A percentile compares a stretch with the other conserved stretches of the same genome.
Evolutionary conservation across 2,329 filamentous ascomycete species (phyloP).

Genomic region (Hypomyces perniciosus): DNA sequence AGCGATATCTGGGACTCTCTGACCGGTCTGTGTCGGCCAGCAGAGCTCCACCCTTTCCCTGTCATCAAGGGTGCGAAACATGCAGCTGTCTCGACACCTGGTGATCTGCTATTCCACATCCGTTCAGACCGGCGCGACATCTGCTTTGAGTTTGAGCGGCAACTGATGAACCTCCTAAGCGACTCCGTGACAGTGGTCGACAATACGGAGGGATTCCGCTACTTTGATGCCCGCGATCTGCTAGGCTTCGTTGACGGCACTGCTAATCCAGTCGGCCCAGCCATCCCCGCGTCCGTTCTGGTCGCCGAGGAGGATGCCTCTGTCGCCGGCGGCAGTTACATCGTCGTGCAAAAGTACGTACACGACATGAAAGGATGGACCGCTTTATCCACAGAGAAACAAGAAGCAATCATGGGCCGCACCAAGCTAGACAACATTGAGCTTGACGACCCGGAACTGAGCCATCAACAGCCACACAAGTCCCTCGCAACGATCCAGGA

Average conservation of each 20-base stretch:
- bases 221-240: constrained; percentile 53
- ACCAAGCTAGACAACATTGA: constrained; percentile 54
- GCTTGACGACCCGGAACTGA: constrained; percentile 47
- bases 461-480: constrained; percentile 48
- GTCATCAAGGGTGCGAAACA: constrained; percentile 42
- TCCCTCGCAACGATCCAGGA: constrained; percentile 48
- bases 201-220: constrained; percentile 51
- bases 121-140: constrained; percentile 50
- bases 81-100: constrained; percentile 48
- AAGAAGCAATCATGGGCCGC: constrained; percentile 51
- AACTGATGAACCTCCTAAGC: constrained; percentile 44
- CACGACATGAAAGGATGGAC: constrained; percentile 46
- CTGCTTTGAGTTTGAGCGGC: constrained; percentile 53
- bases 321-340: constrained; percentile 45
- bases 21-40: constrained; percentile 37
- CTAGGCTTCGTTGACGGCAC: constrained; percentile 57
- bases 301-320: constrained; percentile 34
- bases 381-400: constrained; percentile 40
- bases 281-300: constrained; percentile 37
- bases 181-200: constrained; percentile 43
- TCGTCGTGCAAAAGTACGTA: constrained; percentile 55
- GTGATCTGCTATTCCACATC: constrained; percentile 54
- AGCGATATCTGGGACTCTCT: constrained; percentile 45
- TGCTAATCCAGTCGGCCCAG: constrained; percentile 47
- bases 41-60: constrained; percentile 46